Conservation (phyloP, 306 rosid genomes). For the Ceratonia siliqua region DNA sequence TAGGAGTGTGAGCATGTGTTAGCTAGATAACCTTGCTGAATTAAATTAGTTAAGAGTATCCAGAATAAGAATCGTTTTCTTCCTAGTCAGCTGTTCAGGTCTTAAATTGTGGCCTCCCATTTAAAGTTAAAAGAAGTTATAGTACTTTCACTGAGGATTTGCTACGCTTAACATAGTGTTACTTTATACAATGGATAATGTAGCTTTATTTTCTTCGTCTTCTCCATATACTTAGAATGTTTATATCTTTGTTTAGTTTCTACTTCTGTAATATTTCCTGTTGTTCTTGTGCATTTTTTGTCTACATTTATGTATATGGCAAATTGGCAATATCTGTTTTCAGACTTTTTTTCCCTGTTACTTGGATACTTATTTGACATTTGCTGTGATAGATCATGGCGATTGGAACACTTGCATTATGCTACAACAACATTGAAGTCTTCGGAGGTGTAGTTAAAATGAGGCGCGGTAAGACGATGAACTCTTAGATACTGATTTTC, state of each 20-base stretch:
- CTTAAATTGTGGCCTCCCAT: slow-evolving; percentile 22
- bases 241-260: slow-evolving; percentile 6
- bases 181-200: background rate
- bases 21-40: background rate
- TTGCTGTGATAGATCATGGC: slow-evolving; percentile 72
- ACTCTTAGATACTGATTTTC: slow-evolving; percentile 19
- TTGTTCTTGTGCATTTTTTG: slow-evolving; percentile 15
- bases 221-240: slow-evolving; percentile 1
- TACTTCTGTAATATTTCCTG: slow-evolving; percentile 3
- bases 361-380: slow-evolving; percentile 34
- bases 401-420: slow-evolving; percentile 82
- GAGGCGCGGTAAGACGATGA: slow-evolving; percentile 78
- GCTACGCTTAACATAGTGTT: background rate
- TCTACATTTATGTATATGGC: background rate
- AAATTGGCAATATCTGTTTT: slow-evolving; percentile 15
- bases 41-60: background rate
- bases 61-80: slow-evolving; percentile 2
- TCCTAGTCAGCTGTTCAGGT: background rate
- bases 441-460: slow-evolving; percentile 94
- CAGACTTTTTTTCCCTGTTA: background rate
- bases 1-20: background rate
- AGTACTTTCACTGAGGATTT: background rate
- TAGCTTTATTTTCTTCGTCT: background rate
- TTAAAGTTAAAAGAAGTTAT: slow-evolving; percentile 20
- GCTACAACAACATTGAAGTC: slow-evolving; percentile 83